phyloP scores from a whole-genome alignment of 148 eudicot species.

The Dianthus caryophyllus region DNA sequence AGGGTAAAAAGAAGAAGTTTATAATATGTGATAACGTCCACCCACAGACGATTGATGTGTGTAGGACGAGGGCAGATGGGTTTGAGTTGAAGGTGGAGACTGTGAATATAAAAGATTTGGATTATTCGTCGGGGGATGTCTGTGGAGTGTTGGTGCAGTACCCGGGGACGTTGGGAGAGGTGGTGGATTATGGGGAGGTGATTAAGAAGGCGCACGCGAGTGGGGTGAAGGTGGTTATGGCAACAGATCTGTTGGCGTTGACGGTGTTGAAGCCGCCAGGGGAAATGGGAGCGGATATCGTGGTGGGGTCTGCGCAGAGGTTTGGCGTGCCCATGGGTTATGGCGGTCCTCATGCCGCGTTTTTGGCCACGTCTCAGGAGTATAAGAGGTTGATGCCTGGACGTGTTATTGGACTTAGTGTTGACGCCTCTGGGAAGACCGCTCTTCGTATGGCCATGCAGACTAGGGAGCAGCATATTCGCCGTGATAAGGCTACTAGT shows the following conservation, averaged over 20 bases:
- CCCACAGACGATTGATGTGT: conserved; percentile 82
- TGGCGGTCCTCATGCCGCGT: conserved; percentile 98
- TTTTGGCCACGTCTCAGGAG: conserved; percentile 92
- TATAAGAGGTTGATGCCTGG: conserved; percentile 99
- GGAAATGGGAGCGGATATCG: conserved; percentile 86
- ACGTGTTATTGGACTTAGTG: conserved; percentile 89
- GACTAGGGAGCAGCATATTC: conserved; percentile 95
- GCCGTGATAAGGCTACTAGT: conserved; percentile 95
- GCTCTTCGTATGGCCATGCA: conserved; percentile 98
- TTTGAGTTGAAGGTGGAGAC: conserved; percentile 66
- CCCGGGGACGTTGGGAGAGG: conserved; percentile 93
- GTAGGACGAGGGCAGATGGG: conserved; percentile 85
- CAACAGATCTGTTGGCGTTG: conserved; percentile 84
- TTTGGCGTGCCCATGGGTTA: conserved; percentile 99
- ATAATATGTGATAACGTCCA: conserved; percentile 82
- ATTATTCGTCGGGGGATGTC: conserved; percentile 74
- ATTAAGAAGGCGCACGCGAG: conserved; percentile 78
- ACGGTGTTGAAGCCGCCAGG: conserved; percentile 93
- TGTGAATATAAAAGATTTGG: conserved; percentile 57
- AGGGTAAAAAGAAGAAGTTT: conserved; percentile 87
- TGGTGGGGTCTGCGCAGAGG: conserved; percentile 96
- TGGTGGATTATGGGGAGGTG: conserved; percentile 81
- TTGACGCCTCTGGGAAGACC: conserved; percentile 82
- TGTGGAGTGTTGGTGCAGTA: conserved; percentile 94
- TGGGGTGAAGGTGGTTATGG: conserved; percentile 96